These are phyloP conservation scores for Fusarium scirpi DNA, from an alignment of 2,329 filamentous ascomycete species.

Conservation along the genomic window DNA sequence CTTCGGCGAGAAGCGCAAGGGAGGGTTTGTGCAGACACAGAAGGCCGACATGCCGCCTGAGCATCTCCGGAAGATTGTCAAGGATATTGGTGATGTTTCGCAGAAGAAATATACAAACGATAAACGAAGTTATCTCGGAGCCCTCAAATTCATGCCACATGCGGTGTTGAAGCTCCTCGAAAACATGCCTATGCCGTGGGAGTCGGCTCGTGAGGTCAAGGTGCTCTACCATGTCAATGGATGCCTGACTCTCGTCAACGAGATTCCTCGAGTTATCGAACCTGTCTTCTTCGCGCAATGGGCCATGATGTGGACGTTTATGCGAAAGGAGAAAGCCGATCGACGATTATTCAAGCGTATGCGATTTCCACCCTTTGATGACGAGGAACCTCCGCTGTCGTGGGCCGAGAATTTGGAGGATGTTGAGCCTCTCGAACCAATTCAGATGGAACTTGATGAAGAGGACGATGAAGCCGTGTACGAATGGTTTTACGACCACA, in stretches of 20 bases:
- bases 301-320: conserved; percentile 99
- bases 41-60: conserved; percentile 99
- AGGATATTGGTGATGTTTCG: conserved; percentile 98
- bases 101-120: conserved; percentile 99
- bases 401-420: conserved; percentile 99
- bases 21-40: conserved; percentile 95
- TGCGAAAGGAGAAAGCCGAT: conserved; percentile 98
- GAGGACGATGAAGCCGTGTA: conserved; percentile 90
- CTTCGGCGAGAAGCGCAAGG: conserved; percentile 96
- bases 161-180: conserved; percentile 96
- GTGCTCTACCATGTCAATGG: conserved; percentile 99
- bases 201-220: conserved; percentile 94
- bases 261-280: conserved; percentile 95
- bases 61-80: conserved; percentile 97
- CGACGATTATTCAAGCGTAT: conserved; percentile 97
- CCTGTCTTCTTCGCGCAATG: conserved; percentile 98
- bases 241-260: conserved; percentile 95
- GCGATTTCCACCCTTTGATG: conserved; percentile 98
- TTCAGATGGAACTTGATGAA: conserved; percentile 98
- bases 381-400: conserved; percentile 95
- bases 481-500: conserved; percentile 98
- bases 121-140: conserved; percentile 97
- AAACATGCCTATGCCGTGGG: conserved; percentile 99
- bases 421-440: conserved; percentile 95
- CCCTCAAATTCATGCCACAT: conserved; percentile 99